A percentile compares a stretch with the other conserved stretches of the same genome.
These are phyloP conservation scores for Aureobasidium sp. DNA, from an alignment of 2,329 filamentous ascomycete genomes.

Conservation along the genomic window DNA sequence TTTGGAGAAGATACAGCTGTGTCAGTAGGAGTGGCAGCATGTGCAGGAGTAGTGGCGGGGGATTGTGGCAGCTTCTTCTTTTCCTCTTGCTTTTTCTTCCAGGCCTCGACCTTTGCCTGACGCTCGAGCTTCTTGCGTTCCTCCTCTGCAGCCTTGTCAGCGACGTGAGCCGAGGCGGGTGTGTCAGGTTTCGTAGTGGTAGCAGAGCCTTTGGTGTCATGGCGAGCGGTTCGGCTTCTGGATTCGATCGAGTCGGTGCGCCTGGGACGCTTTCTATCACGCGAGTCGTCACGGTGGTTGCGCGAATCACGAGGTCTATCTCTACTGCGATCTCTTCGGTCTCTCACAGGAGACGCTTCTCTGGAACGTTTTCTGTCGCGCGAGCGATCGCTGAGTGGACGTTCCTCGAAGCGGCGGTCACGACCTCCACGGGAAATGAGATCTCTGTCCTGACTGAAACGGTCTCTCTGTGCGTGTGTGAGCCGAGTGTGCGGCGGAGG, in stretches of 20 bases:
- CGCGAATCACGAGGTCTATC: slow-evolving; percentile 62
- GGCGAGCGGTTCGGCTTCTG: slow-evolving; percentile 48
- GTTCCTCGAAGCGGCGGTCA: slow-evolving; percentile 32
- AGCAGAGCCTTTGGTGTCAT: slow-evolving; percentile 47
- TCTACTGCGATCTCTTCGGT: slow-evolving; percentile 40
- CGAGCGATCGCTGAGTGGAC: slow-evolving; percentile 49
- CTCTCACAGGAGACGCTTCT: slow-evolving; percentile 40
- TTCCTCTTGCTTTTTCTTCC: slow-evolving; percentile 81
- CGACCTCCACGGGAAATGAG: slow-evolving; percentile 51
- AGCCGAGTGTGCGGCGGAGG: no score
- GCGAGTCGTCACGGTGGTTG: slow-evolving; percentile 69
- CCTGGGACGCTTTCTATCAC: slow-evolving; percentile 54
- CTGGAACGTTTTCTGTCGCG: slow-evolving; percentile 58
- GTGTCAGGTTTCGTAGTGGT: slow-evolving; percentile 34
- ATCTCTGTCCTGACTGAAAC: slow-evolving; percentile 34
- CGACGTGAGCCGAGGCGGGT: slow-evolving; percentile 16
- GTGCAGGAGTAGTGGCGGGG: slow-evolving; percentile 8
- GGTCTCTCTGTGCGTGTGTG: slow-evolving; percentile 40
- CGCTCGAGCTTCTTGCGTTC: slow-evolving; percentile 63
- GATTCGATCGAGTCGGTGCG: slow-evolving; percentile 66
- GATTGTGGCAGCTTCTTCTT: slow-evolving; percentile 53
- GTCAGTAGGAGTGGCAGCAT: slow-evolving; percentile 16
- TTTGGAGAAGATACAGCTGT: slow-evolving; percentile 11
- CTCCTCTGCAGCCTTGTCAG: slow-evolving; percentile 46
- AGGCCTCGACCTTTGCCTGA: slow-evolving; percentile 74